phyloP scores from a whole-genome alignment of 495 filamentous ascomycete genomes.

The Penicillium chermesinum region DNA sequence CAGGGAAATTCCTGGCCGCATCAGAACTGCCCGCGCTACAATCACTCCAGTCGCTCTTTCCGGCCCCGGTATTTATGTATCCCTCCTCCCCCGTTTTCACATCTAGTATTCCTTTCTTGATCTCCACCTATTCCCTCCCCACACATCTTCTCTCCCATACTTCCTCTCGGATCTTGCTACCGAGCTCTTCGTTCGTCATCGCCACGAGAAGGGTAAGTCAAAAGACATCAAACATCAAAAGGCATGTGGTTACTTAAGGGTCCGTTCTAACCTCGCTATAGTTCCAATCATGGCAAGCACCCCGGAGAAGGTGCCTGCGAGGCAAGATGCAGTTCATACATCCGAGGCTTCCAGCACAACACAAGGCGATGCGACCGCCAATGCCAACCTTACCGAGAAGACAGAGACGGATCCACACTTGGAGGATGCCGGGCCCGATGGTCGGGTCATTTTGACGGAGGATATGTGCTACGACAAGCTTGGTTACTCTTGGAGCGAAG shows the following conservation, averaged over 20 bases:
- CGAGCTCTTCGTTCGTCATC: too few species aligned
- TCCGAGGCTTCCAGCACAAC: conserved; percentile 36
- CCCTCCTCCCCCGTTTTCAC: background rate
- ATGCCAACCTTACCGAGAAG: conserved; percentile 23
- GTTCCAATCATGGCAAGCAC: conserved; percentile 13
- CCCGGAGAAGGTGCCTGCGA: conserved; percentile 16
- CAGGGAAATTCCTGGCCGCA: background rate
- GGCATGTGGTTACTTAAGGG: too few species aligned
- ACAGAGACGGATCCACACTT: conserved; percentile 18
- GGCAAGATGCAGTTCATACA: conserved; percentile 26
- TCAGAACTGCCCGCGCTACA: background rate
- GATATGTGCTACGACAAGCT: conserved; percentile 54
- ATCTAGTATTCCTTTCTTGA: background rate
- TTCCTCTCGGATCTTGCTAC: background rate
- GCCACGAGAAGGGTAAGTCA: background rate
- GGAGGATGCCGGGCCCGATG: conserved; percentile 24
- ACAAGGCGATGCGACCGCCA: conserved; percentile 25
- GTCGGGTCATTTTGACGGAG: conserved; percentile 46
- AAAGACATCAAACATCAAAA: background rate
- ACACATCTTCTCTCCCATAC: background rate
- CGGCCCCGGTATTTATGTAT: conserved; percentile 1
- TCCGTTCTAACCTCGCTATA: too few species aligned
- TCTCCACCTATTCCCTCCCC: background rate
- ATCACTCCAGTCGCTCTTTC: background rate
- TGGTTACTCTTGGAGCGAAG: conserved; percentile 47